Percentiles rank a stretch among this genome's conserved stretches.
phyloP scores from a whole-genome alignment of 2,329 filamentous ascomycete genomes.

The Dactylellina cionopaga region DNA sequence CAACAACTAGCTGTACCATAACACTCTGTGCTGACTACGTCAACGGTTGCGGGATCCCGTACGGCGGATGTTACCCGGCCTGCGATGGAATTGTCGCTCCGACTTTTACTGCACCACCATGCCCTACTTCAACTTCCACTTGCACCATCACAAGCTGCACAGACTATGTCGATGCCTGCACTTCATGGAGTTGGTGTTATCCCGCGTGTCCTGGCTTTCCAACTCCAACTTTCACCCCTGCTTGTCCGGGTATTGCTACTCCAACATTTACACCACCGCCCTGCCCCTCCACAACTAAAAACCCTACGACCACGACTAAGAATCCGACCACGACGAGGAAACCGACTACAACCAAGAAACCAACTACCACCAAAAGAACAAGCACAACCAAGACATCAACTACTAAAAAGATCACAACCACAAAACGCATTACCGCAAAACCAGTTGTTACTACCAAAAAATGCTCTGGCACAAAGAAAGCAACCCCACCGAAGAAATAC shows the following conservation, averaged over 20 bases:
- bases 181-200: constrained; percentile 24
- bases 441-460: not conserved
- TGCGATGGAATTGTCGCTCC: not conserved
- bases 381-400: constrained; percentile 14
- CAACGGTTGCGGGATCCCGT: constrained; percentile 38
- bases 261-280: constrained; percentile 15
- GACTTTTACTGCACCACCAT: constrained; percentile 36
- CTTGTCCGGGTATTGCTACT: constrained; percentile 4
- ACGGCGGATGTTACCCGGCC: constrained; percentile 36
- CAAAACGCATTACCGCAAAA: not conserved
- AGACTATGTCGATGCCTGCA: constrained; percentile 42
- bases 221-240: constrained; percentile 33
- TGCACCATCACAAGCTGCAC: constrained; percentile 29
- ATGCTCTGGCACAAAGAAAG: not conserved
- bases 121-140: constrained; percentile 6
- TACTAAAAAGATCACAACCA: constrained; percentile 23
- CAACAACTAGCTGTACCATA: not conserved
- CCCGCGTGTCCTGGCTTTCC: constrained; percentile 15
- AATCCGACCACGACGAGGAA: not conserved
- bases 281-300: constrained; percentile 23
- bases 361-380: not conserved
- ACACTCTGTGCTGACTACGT: constrained; percentile 51
- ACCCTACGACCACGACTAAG: constrained; percentile 9
- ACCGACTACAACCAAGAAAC: not conserved
- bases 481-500: not conserved